A percentile compares a stretch with the other conserved stretches of the same genome.
Conservation (phyloP, 108 stramenopile genomes). For the Stephanodiscus minutulus region DNA sequence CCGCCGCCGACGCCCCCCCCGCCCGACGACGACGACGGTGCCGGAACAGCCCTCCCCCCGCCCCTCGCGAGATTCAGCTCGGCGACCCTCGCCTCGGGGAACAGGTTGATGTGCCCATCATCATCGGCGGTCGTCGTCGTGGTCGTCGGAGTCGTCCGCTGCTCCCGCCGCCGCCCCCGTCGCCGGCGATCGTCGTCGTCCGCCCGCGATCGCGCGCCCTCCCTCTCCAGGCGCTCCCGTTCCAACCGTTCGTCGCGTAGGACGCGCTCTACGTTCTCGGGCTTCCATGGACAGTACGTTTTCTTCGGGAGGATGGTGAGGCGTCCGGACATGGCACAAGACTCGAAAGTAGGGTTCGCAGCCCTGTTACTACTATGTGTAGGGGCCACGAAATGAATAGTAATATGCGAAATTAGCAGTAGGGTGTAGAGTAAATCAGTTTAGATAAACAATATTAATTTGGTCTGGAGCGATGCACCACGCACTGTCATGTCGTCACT, state of each 20-base stretch:
- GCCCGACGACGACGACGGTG: neutral
- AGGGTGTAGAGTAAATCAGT: too few species aligned
- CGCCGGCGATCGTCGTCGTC: constrained; percentile 8
- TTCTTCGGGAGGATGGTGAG: constrained; percentile 90
- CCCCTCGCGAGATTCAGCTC: constrained; percentile 15
- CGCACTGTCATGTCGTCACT: too few species aligned
- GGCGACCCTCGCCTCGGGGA: constrained; percentile 40
- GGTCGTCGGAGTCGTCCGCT: neutral
- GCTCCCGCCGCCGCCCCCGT: neutral
- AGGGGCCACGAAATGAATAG: too few species aligned
- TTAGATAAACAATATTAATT: too few species aligned
- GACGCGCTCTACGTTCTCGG: constrained; percentile 86
- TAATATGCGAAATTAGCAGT: too few species aligned
- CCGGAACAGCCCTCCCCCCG: neutral
- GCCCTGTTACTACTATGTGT: too few species aligned
- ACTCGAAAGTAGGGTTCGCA: too few species aligned
- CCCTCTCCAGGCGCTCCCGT: constrained; percentile 52
- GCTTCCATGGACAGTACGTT: constrained; percentile 89
- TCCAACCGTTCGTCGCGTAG: constrained; percentile 76
- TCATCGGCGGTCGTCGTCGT: neutral
- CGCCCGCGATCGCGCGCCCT: constrained; percentile 21
- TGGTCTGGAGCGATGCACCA: too few species aligned
- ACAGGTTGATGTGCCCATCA: constrained; percentile 39
- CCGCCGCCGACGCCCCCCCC: neutral
- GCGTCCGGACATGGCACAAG: constrained; percentile 87